Evolutionary conservation across 768 basidiomycete species (phyloP).

Genomic region (Rhizopogon sp.): DNA sequence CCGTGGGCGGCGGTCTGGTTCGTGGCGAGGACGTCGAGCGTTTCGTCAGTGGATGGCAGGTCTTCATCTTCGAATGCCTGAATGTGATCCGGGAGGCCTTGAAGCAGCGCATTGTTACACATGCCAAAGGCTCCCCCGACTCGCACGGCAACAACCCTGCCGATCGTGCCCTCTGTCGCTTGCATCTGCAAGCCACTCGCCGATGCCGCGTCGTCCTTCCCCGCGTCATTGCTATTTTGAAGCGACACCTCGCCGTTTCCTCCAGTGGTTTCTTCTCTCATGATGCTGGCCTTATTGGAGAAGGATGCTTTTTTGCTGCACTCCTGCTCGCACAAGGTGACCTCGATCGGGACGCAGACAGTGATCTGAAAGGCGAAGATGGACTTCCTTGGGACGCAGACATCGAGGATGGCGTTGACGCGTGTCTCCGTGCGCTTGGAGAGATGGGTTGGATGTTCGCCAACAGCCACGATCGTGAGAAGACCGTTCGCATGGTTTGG

Average conservation of each 20-base stretch:
- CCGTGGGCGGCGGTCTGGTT: constrained; percentile 27
- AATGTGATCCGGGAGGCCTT: constrained; percentile 85
- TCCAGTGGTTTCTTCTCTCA: constrained; percentile 65
- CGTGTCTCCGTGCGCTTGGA: constrained; percentile 70
- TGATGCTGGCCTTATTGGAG: constrained; percentile 82
- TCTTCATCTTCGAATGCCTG: constrained; percentile 89
- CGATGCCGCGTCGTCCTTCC: constrained; percentile 47
- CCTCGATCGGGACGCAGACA: constrained; percentile 43
- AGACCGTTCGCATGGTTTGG: constrained; percentile 49
- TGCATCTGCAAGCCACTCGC: constrained; percentile 44
- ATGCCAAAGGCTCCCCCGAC: constrained; percentile 32
- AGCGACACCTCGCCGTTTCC: constrained; percentile 38
- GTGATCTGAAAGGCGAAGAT: constrained; percentile 15
- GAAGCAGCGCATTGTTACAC: constrained; percentile 47
- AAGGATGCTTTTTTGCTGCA: constrained; percentile 87
- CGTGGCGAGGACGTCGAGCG: constrained; percentile 52
- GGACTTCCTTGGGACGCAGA: constrained; percentile 21
- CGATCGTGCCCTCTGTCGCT: constrained; percentile 41
- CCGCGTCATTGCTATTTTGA: constrained; percentile 44
- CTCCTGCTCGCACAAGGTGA: constrained; percentile 64
- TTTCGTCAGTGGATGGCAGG: constrained; percentile 86
- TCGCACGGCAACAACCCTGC: constrained; percentile 39
- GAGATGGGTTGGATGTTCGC: constrained; percentile 83
- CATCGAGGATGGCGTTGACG: constrained; percentile 27
- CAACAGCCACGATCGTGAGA: constrained; percentile 67